Evolutionary conservation across 768 basidiomycete genomes (phyloP), one percentile per base, ranked within the genome.

Genomic region (Mycena polygramma): DNA sequence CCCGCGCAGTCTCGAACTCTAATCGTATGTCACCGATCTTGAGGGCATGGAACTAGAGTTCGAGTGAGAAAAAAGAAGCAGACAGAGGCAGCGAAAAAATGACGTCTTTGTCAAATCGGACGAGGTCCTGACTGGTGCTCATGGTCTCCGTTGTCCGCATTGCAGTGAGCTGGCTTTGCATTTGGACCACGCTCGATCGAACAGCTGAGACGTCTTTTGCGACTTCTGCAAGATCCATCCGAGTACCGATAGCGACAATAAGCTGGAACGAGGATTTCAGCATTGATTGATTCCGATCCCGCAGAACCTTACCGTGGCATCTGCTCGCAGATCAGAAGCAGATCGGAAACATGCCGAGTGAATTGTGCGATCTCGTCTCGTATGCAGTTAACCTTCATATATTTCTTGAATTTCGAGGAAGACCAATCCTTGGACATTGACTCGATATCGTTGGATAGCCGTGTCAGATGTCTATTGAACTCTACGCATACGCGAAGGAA

Each of bases 371-470:
- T 57, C 10, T 55, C 41, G 2, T 65, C 63, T 7, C 45, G 15
- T 6, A 65, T 30, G 11, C 20, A 1, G 46, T 66, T 22, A 0
- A 26, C 9, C 4, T 66, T 66, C 1, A 66, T 7, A 24, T 66
- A 66, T 57, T 41, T 66, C 64, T 30, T 66, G 36, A 66, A 66
- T n/a, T 20, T 66, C 0, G 64, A 66, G 0, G 64, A 49, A 0
- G 64, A 66, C 55, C 64, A 58, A 41, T 57, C 22, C 46, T 49
- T 57, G 2, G 64, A 22, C 55, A 66, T 57, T 4, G 13, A 14
- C 15, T 35, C 43, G 15, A 66, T 36, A 54, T 66, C 64, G 14
- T 39, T 46, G 4, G 55, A 66, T 7, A 66, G 43, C 17, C 11
- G 43, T 4, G 20, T 57, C 8, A 66, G 14, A 30, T 66, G 43